Evolutionary conservation across 352 stramenopile genomes (phyloP).

Genomic region (Phytophthora crassamura): DNA sequence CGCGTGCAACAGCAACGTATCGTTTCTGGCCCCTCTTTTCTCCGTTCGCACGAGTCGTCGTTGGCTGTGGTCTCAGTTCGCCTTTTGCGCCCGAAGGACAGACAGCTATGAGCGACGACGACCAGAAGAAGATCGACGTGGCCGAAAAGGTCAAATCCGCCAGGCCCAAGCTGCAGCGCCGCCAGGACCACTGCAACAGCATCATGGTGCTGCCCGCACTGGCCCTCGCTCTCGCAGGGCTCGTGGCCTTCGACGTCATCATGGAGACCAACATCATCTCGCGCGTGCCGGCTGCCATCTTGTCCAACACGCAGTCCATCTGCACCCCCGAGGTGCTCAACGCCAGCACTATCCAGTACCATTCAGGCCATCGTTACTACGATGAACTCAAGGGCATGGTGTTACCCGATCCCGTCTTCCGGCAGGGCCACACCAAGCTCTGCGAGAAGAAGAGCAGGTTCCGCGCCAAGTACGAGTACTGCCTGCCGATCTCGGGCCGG

Average conservation of each 20-base stretch:
- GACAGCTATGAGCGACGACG: not conserved
- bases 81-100: no score
- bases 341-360: slow-evolving; percentile 20
- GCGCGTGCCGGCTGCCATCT: slow-evolving; percentile 7
- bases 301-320: slow-evolving; percentile 1
- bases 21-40: no score
- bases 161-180: not conserved
- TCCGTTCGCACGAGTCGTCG: no score
- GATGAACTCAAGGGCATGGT: slow-evolving; percentile 10
- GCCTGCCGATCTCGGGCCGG: slow-evolving; percentile 53
- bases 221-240: slow-evolving; percentile 8
- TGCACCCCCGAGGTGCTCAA: slow-evolving; percentile 20
- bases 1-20: no score
- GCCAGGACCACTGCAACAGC: slow-evolving; percentile 18
- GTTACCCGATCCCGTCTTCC: slow-evolving; percentile 30
- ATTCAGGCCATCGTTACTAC: slow-evolving; percentile 22
- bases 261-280: slow-evolving; percentile 32
- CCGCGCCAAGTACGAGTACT: slow-evolving; percentile 35
- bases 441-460: slow-evolving; percentile 24
- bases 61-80: no score
- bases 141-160: not conserved
- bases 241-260: slow-evolving; percentile 27
- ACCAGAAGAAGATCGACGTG: not conserved
- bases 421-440: slow-evolving; percentile 22
- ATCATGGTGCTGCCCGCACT: slow-evolving; percentile 17